A percentile compares a stretch with the other conserved stretches of the same genome.
Evolutionary conservation across 441 rosid species (phyloP).

Genomic region (Mallotus repandus): DNA sequence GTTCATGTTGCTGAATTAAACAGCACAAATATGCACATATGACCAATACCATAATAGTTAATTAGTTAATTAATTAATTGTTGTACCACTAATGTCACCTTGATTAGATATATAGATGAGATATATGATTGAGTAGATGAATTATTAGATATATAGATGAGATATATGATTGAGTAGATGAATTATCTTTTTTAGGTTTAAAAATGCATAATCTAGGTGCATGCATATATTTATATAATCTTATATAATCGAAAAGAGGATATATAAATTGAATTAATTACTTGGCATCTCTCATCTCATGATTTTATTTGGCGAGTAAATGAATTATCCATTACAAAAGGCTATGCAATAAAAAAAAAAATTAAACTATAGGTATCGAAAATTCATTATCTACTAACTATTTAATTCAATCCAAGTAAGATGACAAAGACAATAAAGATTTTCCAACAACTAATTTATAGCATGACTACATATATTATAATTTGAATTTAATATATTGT

Average conservation of each 20-base stretch:
- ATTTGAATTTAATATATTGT: too few relatives aligned
- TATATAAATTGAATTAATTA: too few relatives aligned
- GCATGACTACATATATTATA: too few relatives aligned
- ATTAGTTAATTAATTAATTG: neutral
- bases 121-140: too few relatives aligned
- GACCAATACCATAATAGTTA: neutral
- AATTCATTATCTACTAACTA: too few relatives aligned
- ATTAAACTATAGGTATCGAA: too few relatives aligned
- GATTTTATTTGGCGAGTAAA: neutral
- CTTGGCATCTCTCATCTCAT: too few relatives aligned
- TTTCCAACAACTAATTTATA: too few relatives aligned
- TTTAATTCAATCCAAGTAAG: too few relatives aligned
- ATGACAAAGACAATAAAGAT: too few relatives aligned
- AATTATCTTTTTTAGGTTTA: neutral
- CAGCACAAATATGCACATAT: neutral
- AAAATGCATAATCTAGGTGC: neutral
- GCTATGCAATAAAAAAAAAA: too few relatives aligned
- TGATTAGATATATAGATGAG: conserved; percentile 8
- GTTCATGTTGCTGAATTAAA: conserved; percentile 4
- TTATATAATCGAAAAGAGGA: neutral
- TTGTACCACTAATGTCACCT: conserved; percentile 18
- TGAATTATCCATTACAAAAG: neutral
- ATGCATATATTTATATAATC: neutral
- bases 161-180: neutral
- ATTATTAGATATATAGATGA: too few relatives aligned